phyloP scores from a whole-genome alignment of 1,284 basidiomycete species.

The Coniferiporia sulphurascens region DNA sequence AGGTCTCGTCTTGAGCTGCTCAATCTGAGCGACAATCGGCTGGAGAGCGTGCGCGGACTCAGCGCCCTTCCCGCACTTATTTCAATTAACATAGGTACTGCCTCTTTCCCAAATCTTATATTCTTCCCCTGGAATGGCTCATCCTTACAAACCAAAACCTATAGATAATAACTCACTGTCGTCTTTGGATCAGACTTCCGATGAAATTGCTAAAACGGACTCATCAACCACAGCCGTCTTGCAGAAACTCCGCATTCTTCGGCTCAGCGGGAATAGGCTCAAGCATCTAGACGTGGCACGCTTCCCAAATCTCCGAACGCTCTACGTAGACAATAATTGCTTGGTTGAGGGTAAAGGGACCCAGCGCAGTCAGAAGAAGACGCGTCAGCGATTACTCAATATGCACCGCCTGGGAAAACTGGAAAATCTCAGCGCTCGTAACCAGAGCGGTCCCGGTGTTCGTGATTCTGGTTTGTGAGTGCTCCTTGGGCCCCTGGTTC shows the following conservation, averaged over 20 bases:
- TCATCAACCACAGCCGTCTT: constrained; percentile 39
- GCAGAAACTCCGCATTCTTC: constrained; percentile 75
- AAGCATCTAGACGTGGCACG: constrained; percentile 61
- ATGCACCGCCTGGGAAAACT: constrained; percentile 60
- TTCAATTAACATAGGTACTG: constrained; percentile 74
- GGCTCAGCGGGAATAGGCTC: constrained; percentile 81
- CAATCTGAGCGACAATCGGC: constrained; percentile 75
- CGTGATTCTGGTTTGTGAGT: constrained; percentile 54
- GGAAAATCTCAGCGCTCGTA: constrained; percentile 89
- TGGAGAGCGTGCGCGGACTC: constrained; percentile 59
- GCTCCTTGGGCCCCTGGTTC: constrained; percentile 7
- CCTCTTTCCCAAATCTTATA: constrained; percentile 7
- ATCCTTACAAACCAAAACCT: not conserved
- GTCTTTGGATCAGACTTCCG: constrained; percentile 1
- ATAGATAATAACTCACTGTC: constrained; percentile 14
- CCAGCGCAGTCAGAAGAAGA: constrained; percentile 6
- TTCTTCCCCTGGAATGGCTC: not conserved
- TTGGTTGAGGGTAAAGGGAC: constrained; percentile 35
- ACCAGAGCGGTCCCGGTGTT: constrained; percentile 63
- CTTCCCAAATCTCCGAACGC: constrained; percentile 76
- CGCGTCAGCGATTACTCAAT: constrained; percentile 37
- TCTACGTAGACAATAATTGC: constrained; percentile 89
- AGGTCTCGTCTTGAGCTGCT: constrained; percentile 82
- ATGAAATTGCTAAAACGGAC: not conserved
- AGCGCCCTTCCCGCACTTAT: constrained; percentile 58